Evolutionary conservation across 2,329 filamentous ascomycete genomes (phyloP), one percentile per base, ranked within the genome.

Genomic region (Talaromyces sp.): DNA sequence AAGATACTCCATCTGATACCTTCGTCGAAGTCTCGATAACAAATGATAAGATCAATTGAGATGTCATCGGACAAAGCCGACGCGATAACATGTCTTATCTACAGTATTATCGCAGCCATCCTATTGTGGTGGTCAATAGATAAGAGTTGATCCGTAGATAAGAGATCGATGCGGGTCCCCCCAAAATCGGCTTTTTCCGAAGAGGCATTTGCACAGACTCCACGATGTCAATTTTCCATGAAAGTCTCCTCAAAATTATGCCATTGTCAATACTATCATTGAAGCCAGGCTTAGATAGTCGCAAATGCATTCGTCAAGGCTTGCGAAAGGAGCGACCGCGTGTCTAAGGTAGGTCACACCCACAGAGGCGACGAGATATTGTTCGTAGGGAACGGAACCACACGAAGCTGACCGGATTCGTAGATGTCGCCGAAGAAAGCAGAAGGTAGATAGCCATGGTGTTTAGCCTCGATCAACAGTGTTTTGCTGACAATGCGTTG

Each of bases 381-480:
- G 41, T 46, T 46, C 41, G 41, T n/a, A 46, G 41, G 41, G 41
- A n/a, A 4, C 19, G 19, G 17, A 3, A 19, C 19, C 19, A 46
- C 19, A 2, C 17, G 41, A 46, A n/a, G 41, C 19, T 46, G 19
- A 46, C 41, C 8, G 19, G 26, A 19, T 32, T 31, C 51, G 21
- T 29, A 56, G 57, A 52, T 59, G 57, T 59, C 57, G 57, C 48
- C 57, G 57, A 38, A 53, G 57, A 59, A 59, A 59, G 57, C 57
- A 59, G 31, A 59, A 55, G 51, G 57, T 59, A 48, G 35, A 32
- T 59, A 51, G 14, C 41, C 41, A 46, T 46, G 41, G 17, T 46
- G 53, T 17, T 21, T 38, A 11, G 8, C 8, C 21, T 38, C 27
- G 29, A n/a, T 7, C 17, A n/a, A 38, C 41, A 43, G 19, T 46